phyloP scores from a whole-genome alignment of 495 filamentous ascomycete species.

The Aspergillus incahuasiensis region DNA sequence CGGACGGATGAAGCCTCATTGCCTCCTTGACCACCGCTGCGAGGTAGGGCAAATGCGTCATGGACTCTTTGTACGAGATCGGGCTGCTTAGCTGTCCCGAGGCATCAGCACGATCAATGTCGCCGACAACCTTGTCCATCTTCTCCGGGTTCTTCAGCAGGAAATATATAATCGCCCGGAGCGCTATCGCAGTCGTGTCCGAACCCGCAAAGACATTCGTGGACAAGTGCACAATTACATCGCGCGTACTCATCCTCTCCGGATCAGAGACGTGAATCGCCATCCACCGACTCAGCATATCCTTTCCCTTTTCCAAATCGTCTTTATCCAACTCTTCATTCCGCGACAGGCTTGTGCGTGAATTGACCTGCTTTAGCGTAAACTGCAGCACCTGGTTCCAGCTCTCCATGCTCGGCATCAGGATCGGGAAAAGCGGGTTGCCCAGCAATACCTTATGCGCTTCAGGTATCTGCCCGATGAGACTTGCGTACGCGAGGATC shows the following conservation, averaged over 20 bases:
- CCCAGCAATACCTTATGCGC: conserved; percentile 18
- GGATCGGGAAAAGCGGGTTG: background rate
- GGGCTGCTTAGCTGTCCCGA: conserved; percentile 34
- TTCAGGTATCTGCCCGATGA: background rate
- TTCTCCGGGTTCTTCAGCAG: conserved; percentile 35
- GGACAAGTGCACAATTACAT: background rate
- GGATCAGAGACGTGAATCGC: background rate
- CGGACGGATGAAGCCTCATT: conserved; percentile 30
- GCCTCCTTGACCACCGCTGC: conserved; percentile 34
- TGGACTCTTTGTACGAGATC: conserved; percentile 25
- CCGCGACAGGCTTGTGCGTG: background rate
- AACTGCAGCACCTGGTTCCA: conserved; percentile 3
- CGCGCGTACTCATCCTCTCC: background rate
- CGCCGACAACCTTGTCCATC: conserved; percentile 20
- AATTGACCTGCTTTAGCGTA: background rate
- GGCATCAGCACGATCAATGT: conserved; percentile 11
- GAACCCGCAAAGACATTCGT: conserved; percentile 46
- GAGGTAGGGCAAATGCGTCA: conserved; percentile 44
- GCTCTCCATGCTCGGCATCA: conserved; percentile 2
- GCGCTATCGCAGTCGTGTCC: conserved; percentile 48
- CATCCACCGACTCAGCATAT: conserved; percentile 1
- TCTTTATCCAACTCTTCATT: background rate
- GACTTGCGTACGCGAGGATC: conserved; percentile 20
- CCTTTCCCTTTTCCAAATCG: background rate
- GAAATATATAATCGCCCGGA: conserved; percentile 49